A percentile compares a stretch with the other conserved stretches of the same genome.
phyloP scores from a whole-genome alignment of 768 basidiomycete species.

The Hygrophorus russula region DNA sequence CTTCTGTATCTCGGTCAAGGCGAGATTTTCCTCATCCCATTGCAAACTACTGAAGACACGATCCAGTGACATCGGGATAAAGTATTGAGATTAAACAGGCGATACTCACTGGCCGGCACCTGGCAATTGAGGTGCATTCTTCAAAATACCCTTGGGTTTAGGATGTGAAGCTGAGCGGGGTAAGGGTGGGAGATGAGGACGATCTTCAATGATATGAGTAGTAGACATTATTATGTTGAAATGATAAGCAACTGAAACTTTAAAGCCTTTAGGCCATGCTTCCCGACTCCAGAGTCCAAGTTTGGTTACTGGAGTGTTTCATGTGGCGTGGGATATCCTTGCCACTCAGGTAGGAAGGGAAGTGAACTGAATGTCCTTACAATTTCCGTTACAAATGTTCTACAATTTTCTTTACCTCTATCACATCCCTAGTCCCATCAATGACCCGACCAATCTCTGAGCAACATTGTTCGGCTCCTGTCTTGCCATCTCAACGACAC shows the following conservation, averaged over 20 bases:
- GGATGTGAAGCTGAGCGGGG: conserved; percentile 55
- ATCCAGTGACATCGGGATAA: conserved; percentile 7
- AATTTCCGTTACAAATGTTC: no score
- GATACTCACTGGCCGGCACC: conserved; percentile 38
- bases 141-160: conserved; percentile 82
- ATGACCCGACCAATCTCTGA: conserved; percentile 50
- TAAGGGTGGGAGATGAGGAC: conserved; percentile 32
- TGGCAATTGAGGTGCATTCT: conserved; percentile 54
- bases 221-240: conserved; percentile 9
- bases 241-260: neutral
- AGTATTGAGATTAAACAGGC: conserved; percentile 1
- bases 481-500: conserved; percentile 89
- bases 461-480: conserved; percentile 85
- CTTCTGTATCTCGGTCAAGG: conserved; percentile 86
- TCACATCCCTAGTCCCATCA: conserved; percentile 43
- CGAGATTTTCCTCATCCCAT: conserved; percentile 94
- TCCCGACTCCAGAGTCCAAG: neutral
- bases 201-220: conserved; percentile 29
- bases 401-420: neutral
- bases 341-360: neutral
- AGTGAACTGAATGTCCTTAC: no score
- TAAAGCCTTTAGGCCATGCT: no score
- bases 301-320: neutral
- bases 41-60: conserved; percentile 50
- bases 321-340: neutral